Base-by-base conservation (phyloP, 108 stramenopile genomes). In the Pelagomonas calceolata region DNA sequence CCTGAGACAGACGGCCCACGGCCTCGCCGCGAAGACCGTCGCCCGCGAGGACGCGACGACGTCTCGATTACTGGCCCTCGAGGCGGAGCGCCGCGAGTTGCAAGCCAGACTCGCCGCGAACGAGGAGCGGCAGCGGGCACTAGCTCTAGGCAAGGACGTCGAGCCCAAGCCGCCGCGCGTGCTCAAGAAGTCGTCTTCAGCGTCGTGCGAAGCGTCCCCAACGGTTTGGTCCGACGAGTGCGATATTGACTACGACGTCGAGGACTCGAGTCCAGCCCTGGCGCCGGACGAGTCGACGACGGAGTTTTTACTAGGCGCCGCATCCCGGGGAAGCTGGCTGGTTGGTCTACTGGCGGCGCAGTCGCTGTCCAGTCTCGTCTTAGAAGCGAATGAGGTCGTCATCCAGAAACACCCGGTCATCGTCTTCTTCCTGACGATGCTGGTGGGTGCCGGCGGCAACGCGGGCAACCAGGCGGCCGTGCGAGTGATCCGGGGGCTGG, bases 391-490 rank as follows among this genome's bases (percentile, higher is more conserved):
- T 26, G 26, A 1, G 7, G 51, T 4, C 51, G 51, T 60, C 51
- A 26, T 77, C n/a, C 74, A 75, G 26, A 63, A 75, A 0, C 76
- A 77, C 65, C 44, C 75, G 36, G 76, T 75, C 33, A 74, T 77
- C 5, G 75, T 75, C 35, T 45, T 78, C 9, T 82, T 82, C 32
- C 78, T 82, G 30, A 82, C 82, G n/a, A 83, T 83, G 82, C 80
- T 83, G 29, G 80, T 83, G 0, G 82, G 82, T 4, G 82, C 82
- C 32, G 81, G 81, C 5, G 81, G 81, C 7, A 82, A 82, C 32
- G 81, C 79, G 26, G 81, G 81, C 30, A 83, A 83, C 78, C 82
- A 83, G 31, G 79, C 80, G 34, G 72, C 80, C 26, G 80, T 83
- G 67, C 74, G 76, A 45, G 30, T 31, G 44, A 71, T 67, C 30